phyloP scores from a whole-genome alignment of 2,329 filamentous ascomycete species.

The Penicillium sp. region DNA sequence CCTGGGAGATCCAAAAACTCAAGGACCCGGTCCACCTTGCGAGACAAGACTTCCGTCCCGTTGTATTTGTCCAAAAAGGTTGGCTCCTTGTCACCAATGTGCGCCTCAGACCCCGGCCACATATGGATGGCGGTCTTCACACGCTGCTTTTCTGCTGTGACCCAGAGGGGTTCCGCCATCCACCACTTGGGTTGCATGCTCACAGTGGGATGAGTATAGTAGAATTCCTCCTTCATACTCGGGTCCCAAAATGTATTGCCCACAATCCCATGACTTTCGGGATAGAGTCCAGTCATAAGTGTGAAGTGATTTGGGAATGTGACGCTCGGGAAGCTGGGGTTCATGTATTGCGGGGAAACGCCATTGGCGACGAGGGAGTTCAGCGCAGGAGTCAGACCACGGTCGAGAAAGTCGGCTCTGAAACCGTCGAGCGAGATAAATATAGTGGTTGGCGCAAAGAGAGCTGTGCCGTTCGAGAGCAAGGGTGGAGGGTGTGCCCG shows the following conservation, averaged over 20 bases:
- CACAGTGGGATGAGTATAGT: constrained; percentile 72
- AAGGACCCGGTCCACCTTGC: constrained; percentile 76
- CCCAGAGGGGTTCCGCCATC: constrained; percentile 91
- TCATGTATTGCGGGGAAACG: constrained; percentile 88
- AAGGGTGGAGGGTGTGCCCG: constrained; percentile 24
- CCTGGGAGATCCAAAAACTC: constrained; percentile 83
- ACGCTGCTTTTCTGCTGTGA: constrained; percentile 80
- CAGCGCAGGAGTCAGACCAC: constrained; percentile 78
- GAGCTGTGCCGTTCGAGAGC: constrained; percentile 76
- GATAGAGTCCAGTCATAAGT: constrained; percentile 84
- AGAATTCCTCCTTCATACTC: constrained; percentile 72
- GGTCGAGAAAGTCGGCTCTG: constrained; percentile 84
- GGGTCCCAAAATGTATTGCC: constrained; percentile 96
- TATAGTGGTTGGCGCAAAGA: constrained; percentile 89
- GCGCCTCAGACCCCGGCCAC: constrained; percentile 96
- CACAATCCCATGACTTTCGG: constrained; percentile 88
- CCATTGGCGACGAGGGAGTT: constrained; percentile 76
- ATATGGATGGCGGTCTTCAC: constrained; percentile 85
- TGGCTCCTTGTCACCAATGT: constrained; percentile 71
- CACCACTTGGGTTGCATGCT: constrained; percentile 91
- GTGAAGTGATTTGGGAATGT: constrained; percentile 98
- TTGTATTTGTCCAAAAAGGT: constrained; percentile 84
- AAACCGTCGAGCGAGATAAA: constrained; percentile 94
- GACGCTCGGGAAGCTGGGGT: constrained; percentile 89
- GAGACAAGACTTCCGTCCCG: constrained; percentile 66